These are phyloP conservation scores for Myxozyma melibiosi DNA, from an alignment of 805 yeast genomes.

Conservation along the genomic window DNA sequence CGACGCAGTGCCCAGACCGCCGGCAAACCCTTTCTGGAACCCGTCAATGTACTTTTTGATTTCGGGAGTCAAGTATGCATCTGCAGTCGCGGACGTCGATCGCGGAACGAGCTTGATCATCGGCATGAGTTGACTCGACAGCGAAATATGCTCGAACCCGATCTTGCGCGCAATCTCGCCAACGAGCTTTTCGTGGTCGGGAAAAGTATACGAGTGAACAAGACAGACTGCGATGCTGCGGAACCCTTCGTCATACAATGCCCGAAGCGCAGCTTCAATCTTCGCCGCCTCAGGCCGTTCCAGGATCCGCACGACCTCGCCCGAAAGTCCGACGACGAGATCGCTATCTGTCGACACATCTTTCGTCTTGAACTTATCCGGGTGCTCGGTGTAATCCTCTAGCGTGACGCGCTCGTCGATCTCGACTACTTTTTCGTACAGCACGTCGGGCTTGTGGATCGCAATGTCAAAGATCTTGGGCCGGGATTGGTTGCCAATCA, in stretches of 20 bases:
- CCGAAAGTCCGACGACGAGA: slow-evolving; percentile 61
- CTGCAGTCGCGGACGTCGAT: slow-evolving; percentile 77
- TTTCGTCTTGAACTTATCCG: slow-evolving; percentile 39
- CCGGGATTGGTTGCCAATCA: slow-evolving; percentile 88
- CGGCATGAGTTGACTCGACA: slow-evolving; percentile 70
- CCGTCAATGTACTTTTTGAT: slow-evolving; percentile 64
- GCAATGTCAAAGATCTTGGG: slow-evolving; percentile 86
- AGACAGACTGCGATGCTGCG: slow-evolving; percentile 71
- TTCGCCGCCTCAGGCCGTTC: slow-evolving; percentile 52
- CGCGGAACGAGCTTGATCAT: slow-evolving; percentile 77
- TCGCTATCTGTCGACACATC: slow-evolving; percentile 36
- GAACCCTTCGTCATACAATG: slow-evolving; percentile 59
- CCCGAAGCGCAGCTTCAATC: slow-evolving; percentile 48
- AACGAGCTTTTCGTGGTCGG: slow-evolving; percentile 64
- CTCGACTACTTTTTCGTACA: slow-evolving; percentile 78
- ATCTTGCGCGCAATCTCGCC: slow-evolving; percentile 62
- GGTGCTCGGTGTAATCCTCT: slow-evolving; percentile 79
- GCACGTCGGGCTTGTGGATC: slow-evolving; percentile 67
- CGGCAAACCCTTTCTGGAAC: slow-evolving; percentile 62
- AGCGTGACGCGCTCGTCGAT: slow-evolving; percentile 88
- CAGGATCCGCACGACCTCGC: slow-evolving; percentile 65
- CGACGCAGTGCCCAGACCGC: slow-evolving; percentile 47
- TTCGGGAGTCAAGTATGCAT: slow-evolving; percentile 81
- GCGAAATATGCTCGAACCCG: slow-evolving; percentile 69
- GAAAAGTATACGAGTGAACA: slow-evolving; percentile 72